phyloP scores from a whole-genome alignment of 176 grass and related monocot genomes.

The Oryza longistaminata region DNA sequence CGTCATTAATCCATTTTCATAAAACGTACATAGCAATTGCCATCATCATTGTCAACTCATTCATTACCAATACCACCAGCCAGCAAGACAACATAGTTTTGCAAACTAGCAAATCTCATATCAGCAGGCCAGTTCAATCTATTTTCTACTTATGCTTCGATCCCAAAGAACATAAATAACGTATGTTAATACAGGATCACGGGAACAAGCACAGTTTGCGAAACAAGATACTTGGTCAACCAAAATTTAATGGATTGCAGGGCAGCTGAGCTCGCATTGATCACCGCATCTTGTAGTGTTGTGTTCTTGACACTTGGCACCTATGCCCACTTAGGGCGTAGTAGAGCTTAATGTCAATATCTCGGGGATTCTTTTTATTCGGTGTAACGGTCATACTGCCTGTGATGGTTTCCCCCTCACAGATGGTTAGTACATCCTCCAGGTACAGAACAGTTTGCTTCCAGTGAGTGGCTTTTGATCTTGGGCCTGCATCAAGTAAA shows the following conservation, averaged over 20 bases:
- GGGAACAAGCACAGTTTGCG: background rate
- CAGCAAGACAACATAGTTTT: constrained; percentile 9
- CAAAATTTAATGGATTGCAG: constrained; percentile 21
- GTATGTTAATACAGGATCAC: background rate
- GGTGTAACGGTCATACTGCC: constrained; percentile 79
- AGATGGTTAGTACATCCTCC: constrained; percentile 82
- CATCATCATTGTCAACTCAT: background rate
- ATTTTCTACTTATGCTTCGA: constrained; percentile 26
- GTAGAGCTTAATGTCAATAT: constrained; percentile 85
- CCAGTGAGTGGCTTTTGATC: constrained; percentile 92
- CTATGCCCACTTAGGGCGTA: constrained; percentile 73
- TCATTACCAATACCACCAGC: background rate
- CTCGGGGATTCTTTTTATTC: constrained; percentile 86
- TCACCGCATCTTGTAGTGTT: constrained; percentile 97
- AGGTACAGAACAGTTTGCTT: constrained; percentile 98
- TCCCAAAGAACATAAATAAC: constrained; percentile 25
- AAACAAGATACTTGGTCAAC: constrained; percentile 7
- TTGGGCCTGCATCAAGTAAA: constrained; percentile 66
- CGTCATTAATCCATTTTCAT: constrained; percentile 4
- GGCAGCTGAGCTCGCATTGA: background rate
- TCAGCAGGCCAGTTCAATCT: constrained; percentile 12
- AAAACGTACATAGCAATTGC: constrained; percentile 28
- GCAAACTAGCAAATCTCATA: background rate
- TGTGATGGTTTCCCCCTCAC: constrained; percentile 65
- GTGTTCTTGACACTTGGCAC: constrained; percentile 68